Evolutionary conservation across 306 rosid genomes (phyloP), one percentile per base, ranked within the genome.

Genomic region (Biancaea sappan): DNA sequence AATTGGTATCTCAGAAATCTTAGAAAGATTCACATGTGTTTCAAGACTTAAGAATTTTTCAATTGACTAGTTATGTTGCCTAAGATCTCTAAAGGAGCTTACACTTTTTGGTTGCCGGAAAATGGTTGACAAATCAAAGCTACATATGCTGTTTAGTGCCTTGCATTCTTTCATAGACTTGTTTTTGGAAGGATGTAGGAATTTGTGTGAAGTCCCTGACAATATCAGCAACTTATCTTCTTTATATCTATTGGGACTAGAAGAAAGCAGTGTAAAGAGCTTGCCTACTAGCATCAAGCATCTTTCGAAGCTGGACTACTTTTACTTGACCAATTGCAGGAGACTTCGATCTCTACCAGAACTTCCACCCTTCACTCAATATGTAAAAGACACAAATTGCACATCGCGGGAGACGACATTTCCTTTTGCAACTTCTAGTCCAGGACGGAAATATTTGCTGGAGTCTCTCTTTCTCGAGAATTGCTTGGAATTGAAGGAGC

Each of bases 231-330:
- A 12, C 60, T 24, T 19, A 53, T 24, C 60, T 24, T 19, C 31
- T 2, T 24, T 53, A 53, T 3, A 8, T 5, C 4, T 6, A n/a
- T 6, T 58, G 1, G 3, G 12, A 9, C 28, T 37, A 11, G 13
- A 0, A 21, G 34, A 34, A 64, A 64, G 19, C 21, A 38, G 14
- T 14, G 47, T 67, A 2, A 11, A 46, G 28, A 8, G 7, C 12
- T 47, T 67, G 43, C 78, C 76, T 57, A 56, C 28, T 5, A 37
- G 59, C 50, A 73, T 79, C 21, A 70, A 25, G 25, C 12, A 72
- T 10, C 57, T 50, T 41, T 37, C 66, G n/a, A 4, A n/a, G 48
- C 19, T 79, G 58, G 0, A 48, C 3, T 0, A 0, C 3, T 16
- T 64, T 22, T 0, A 0, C 19, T 21, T 64, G 15, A 0, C 11